phyloP scores from a whole-genome alignment of 225 moss, liverwort and hornwort genomes.

The Polytrichum commune region DNA sequence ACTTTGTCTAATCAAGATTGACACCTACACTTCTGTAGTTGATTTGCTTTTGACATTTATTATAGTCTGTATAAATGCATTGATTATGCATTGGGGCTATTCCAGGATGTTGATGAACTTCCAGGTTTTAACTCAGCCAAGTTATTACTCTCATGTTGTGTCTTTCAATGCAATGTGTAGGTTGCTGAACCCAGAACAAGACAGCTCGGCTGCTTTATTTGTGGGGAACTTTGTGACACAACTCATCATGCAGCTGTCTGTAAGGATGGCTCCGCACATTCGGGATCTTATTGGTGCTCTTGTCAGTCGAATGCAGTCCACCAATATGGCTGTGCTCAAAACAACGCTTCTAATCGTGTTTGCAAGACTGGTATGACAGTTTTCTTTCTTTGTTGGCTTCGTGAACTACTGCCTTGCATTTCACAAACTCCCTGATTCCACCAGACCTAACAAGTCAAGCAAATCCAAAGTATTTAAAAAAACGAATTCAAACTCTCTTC shows the following conservation, averaged over 20 bases:
- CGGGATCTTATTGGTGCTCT: slow-evolving; percentile 70
- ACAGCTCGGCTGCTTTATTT: slow-evolving; percentile 81
- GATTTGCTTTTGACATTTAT: no score
- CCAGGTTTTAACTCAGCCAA: no score
- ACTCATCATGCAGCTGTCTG: slow-evolving; percentile 67
- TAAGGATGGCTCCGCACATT: slow-evolving; percentile 76
- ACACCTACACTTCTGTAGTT: no score
- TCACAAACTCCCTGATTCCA: background rate
- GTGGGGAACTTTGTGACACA: slow-evolving; percentile 76
- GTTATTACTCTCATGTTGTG: no score
- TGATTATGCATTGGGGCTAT: no score
- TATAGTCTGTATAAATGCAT: no score
- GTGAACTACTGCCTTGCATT: background rate
- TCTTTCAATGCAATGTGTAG: slow-evolving; percentile 23
- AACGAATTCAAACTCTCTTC: no score
- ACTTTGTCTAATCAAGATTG: no score
- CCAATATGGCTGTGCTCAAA: slow-evolving; percentile 65
- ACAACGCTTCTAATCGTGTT: slow-evolving; percentile 69
- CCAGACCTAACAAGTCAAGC: no score
- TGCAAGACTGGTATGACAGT: slow-evolving; percentile 64
- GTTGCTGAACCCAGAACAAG: slow-evolving; percentile 78
- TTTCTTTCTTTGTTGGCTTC: background rate
- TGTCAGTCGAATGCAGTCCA: slow-evolving; percentile 66
- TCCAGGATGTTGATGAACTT: no score
- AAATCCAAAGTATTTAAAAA: no score